These are phyloP conservation scores for Fusarium globosum DNA, from an alignment of 2,329 filamentous ascomycete genomes.

Conservation along the genomic window DNA sequence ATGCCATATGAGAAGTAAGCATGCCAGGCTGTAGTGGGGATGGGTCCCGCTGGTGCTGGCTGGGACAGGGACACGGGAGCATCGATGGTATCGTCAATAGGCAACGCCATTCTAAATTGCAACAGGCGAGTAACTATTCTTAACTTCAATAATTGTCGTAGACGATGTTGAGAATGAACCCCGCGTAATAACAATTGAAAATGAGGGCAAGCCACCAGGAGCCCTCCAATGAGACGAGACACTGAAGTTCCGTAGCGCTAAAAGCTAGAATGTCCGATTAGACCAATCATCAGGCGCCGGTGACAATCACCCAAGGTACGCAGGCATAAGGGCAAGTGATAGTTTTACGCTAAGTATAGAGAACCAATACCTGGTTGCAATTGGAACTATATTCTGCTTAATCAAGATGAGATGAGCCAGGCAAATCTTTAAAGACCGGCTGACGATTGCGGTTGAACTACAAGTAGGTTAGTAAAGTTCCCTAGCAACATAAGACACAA, in stretches of 20 bases:
- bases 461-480: too few species aligned
- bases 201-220: not conserved
- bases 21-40: not conserved
- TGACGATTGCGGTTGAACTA: not conserved
- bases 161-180: not conserved
- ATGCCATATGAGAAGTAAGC: not conserved
- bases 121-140: too few species aligned
- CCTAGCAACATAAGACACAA: accelerated
- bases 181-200: not conserved
- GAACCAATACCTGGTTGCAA: too few species aligned
- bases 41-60: not conserved
- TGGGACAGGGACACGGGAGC: not conserved
- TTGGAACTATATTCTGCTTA: not conserved
- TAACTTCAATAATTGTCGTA: too few species aligned
- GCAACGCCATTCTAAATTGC: not conserved
- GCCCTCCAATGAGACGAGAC: not conserved
- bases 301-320: too few species aligned
- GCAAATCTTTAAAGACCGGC: not conserved
- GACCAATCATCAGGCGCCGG: too few species aligned
- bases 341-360: not conserved
- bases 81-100: too few species aligned
- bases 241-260: not conserved
- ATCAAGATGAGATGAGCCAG: not conserved
- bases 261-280: not conserved
- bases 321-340: too few species aligned